Base-by-base conservation (phyloP, 257 asterid species). In the Capsicum baccatum region DNA sequence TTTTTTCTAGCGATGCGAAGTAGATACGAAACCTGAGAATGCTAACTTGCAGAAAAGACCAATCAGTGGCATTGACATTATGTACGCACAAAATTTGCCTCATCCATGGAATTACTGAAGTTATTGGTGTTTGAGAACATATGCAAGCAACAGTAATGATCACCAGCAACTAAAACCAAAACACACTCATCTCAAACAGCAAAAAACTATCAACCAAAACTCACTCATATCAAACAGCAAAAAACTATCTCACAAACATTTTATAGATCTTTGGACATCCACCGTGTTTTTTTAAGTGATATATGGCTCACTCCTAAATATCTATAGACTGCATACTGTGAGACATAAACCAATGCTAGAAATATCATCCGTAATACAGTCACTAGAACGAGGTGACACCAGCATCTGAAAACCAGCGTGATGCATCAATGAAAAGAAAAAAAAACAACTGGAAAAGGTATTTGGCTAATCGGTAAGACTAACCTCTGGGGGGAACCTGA, bases 401-500 rank as follows among this genome's bases (percentile, higher is more conserved):
- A 47, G 80, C 80, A 73, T 47, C 59, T 50, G 80, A 50, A 74
- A 74, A 50, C 44, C 60, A 74, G 50, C 17, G 21, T 0, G 47
- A 52, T 76, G 21, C 62, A 76, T 74, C 50, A 50, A 50, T 47
- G 80, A 73, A 68, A 37, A 71, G 37, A 6, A 73, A 73, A 70
- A 74, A 39, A 39, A 74, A 0, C 8, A 50, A 73, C 9, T 2
- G 10, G 37, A 44, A 10, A 71, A 50, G 35, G 42, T 50, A 74
- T 19, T 21, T 33, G 35, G 80, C 50, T 73, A 74, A 50, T 50
- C 21, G 16, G 69, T 48, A 79, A 67, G 35, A 16, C 88, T 42
- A 54, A 91, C 94, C 92, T 89, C 85, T 87, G 60, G 78, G 79
- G 76, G 84, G 70, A 79, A 86, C 85, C 68, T 83, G 91, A 88